These are phyloP conservation scores for Dalbergia cultrata DNA, from an alignment of 306 rosid species.

Conservation along the genomic window DNA sequence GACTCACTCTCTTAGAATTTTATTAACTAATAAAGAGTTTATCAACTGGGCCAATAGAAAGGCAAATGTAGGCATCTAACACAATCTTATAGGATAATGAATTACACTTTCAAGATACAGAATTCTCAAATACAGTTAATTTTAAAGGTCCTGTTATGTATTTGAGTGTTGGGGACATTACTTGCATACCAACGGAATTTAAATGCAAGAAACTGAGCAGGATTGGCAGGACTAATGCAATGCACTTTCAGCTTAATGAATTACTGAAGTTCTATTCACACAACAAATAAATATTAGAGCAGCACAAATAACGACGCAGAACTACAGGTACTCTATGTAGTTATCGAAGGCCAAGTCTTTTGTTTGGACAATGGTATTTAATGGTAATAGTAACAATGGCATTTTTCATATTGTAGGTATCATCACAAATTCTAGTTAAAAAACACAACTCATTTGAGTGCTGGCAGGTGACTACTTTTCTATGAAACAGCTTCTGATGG, in stretches of 20 bases:
- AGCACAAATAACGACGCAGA: conserved; percentile 2
- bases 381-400: not conserved
- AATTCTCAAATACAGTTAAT: conserved; percentile 31
- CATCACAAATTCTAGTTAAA: not conserved
- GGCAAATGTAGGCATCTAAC: conserved; percentile 16
- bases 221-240: not conserved
- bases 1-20: not conserved
- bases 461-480: not conserved
- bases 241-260: not conserved
- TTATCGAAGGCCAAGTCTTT: not conserved
- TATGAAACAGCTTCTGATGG: not conserved
- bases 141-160: not conserved
- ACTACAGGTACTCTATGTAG: not conserved
- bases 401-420: not conserved
- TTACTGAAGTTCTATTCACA: not conserved
- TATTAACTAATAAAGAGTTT: not conserved
- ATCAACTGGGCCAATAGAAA: not conserved
- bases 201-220: conserved; percentile 12
- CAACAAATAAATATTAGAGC: not conserved
- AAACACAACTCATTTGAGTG: not conserved
- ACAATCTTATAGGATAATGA: not conserved
- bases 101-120: conserved; percentile 4
- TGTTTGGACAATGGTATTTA: not conserved
- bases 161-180: not conserved
- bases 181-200: not conserved